Conservation (phyloP, 192 early-diverging fungal genomes). For the Chytriomyces sp. region DNA sequence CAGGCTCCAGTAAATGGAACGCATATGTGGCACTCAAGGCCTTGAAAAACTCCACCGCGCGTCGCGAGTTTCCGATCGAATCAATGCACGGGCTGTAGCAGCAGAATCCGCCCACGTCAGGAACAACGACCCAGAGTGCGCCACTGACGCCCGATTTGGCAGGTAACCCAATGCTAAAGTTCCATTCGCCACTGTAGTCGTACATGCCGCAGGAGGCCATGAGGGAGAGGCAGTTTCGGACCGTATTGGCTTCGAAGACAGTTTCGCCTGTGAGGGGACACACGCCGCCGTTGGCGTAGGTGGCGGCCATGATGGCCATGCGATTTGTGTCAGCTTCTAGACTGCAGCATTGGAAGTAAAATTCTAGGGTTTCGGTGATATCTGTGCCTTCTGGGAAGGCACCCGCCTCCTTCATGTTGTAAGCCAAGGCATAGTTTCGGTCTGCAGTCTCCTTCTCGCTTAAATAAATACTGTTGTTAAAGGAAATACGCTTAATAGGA, state of each 20-base stretch:
- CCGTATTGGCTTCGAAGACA: constrained; percentile 25
- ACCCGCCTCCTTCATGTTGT: constrained; percentile 32
- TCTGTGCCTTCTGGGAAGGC: constrained; percentile 28
- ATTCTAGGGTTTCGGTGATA: constrained; percentile 31
- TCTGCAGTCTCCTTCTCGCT: constrained; percentile 34
- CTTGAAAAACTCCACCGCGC: constrained; percentile 32
- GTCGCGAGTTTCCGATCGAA: constrained; percentile 29
- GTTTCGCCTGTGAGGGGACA: constrained; percentile 27
- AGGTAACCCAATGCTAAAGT: constrained; percentile 26
- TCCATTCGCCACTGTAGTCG: constrained; percentile 37
- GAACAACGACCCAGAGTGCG: constrained; percentile 25
- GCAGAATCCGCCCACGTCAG: constrained; percentile 27
- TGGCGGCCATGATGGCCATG: constrained; percentile 31
- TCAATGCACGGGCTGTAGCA: constrained; percentile 29
- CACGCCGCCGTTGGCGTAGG: constrained; percentile 30
- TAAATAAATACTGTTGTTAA: constrained; percentile 29
- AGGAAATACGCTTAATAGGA: constrained; percentile 8
- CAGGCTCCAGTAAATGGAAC: constrained; percentile 30
- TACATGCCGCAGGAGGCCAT: constrained; percentile 38
- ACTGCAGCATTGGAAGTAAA: constrained; percentile 34
- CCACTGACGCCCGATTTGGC: constrained; percentile 36
- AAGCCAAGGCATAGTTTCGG: constrained; percentile 25
- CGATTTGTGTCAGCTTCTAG: constrained; percentile 27
- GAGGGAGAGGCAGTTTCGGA: constrained; percentile 29
- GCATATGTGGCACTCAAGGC: constrained; percentile 20